Evolutionary conservation across 495 filamentous ascomycete genomes (phyloP), one percentile per base, ranked within the genome.

Genomic region (Penicillium coffeae): DNA sequence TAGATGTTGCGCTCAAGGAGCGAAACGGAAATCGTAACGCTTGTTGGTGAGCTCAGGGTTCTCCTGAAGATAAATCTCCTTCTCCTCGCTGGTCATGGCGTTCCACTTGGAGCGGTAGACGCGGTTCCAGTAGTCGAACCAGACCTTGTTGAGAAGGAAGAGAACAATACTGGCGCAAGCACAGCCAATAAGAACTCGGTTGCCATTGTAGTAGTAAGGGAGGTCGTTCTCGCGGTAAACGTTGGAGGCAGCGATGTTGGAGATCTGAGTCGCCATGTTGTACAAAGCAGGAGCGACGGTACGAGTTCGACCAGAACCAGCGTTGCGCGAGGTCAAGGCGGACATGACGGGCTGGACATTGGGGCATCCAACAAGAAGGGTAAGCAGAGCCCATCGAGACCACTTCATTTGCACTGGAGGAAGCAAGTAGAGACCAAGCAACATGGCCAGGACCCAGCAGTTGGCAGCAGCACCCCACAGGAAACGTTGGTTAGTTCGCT

Each of bases 31-130:
- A 10, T 30, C 25, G 5, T 5, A 73, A 68, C 86, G 71, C 65
- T 88, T 89, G 52, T 84, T 88, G 20, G 85, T 86, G 51, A 73
- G 70, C 51, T 84, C 82, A 3, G 58, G 77, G 9, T 83, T 86
- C 3, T 79, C 80, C 3, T 65, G 64, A 9, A 90, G 60, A 58
- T 90, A 91, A 12, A 72, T 58, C 16, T 79, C 58, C 55, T 72
- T 69, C 61, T 89, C 78, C 13, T 73, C 77, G 12, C 71, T 66
- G n/a, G 64, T 76, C 84, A 89, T 82, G 0, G 61, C 62, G 43
- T 73, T 65, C 85, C 76, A 80, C 18, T 62, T 72, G 15, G 10
- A 13, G 19, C n/a, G 0, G 15, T n/a, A 15, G 18, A 4, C 1
- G 20, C 25, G 21, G 19, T 30, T 30, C 25, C 25, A 30, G 25